These are phyloP conservation scores for Cadophora gregata DNA, from an alignment of 2,329 filamentous ascomycete genomes.

Conservation along the genomic window DNA sequence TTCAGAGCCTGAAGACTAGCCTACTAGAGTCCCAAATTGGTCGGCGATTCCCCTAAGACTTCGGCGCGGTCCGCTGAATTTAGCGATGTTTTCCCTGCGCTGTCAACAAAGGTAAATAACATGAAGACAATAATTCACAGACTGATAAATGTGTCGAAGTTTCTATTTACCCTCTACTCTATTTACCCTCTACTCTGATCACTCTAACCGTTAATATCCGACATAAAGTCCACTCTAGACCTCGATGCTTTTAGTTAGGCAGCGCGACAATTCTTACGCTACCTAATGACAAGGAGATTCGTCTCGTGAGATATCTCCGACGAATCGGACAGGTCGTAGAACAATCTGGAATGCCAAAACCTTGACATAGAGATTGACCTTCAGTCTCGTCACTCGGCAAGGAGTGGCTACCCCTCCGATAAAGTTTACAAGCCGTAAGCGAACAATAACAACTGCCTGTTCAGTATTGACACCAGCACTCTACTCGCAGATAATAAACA, in stretches of 20 bases:
- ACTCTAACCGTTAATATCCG: background rate
- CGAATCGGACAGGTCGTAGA: background rate
- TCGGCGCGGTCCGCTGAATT: constrained; percentile 7
- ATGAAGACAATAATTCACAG: background rate
- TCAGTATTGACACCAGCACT: background rate
- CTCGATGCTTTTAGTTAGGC: background rate
- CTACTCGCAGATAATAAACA: background rate
- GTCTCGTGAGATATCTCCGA: background rate
- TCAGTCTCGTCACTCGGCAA: background rate
- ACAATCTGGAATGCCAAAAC: background rate
- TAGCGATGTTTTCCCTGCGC: background rate
- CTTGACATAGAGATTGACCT: background rate
- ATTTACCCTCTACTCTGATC: no score
- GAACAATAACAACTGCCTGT: background rate
- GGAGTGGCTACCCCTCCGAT: no score
- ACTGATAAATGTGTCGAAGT: no score
- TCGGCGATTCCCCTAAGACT: background rate
- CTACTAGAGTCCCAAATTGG: background rate
- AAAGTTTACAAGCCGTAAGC: background rate
- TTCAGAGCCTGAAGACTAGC: background rate
- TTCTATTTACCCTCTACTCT: no score
- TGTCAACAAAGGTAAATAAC: background rate
- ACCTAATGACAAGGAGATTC: background rate
- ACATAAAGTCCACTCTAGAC: background rate
- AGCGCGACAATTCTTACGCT: no score